A percentile compares a stretch with the other conserved stretches of the same genome.
Conservation (phyloP, 108 stramenopile species). For the Bacterosira constricta region DNA sequence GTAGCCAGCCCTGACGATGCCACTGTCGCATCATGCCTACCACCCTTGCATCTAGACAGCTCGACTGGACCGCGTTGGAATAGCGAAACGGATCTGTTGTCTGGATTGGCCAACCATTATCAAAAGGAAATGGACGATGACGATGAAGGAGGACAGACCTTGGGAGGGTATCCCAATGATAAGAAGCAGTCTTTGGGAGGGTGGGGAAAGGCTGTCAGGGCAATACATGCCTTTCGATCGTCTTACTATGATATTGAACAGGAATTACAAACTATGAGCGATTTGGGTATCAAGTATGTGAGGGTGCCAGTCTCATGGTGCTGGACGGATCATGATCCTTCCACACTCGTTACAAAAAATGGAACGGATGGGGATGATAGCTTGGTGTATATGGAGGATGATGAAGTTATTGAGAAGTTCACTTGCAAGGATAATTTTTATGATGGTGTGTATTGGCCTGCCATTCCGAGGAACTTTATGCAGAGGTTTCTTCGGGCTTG, state of each 20-base stretch:
- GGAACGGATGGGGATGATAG: conserved; percentile 19
- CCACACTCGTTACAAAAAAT: conserved; percentile 17
- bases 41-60: conserved; percentile 60
- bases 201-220: conserved; percentile 51
- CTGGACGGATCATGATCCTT: conserved; percentile 66
- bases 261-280: conserved; percentile 47
- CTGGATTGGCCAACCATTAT: conserved; percentile 39
- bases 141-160: not conserved
- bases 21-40: conserved; percentile 61
- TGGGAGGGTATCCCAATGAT: conserved; percentile 27
- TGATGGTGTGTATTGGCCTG: conserved; percentile 61
- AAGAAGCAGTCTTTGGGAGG: conserved; percentile 14
- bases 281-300: conserved; percentile 61
- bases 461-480: conserved; percentile 63
- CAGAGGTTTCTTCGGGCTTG: conserved; percentile 59
- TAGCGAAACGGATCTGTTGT: conserved; percentile 77
- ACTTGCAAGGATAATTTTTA: conserved; percentile 77
- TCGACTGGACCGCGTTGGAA: conserved; percentile 70
- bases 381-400: conserved; percentile 27
- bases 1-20: conserved; percentile 64
- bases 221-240: conserved; percentile 67
- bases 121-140: conserved; percentile 23
- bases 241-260: conserved; percentile 64
- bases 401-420: conserved; percentile 51
- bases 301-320: conserved; percentile 82